Evolutionary conservation across 331 rosid genomes (phyloP).

Genomic region (Quercus phellos): DNA sequence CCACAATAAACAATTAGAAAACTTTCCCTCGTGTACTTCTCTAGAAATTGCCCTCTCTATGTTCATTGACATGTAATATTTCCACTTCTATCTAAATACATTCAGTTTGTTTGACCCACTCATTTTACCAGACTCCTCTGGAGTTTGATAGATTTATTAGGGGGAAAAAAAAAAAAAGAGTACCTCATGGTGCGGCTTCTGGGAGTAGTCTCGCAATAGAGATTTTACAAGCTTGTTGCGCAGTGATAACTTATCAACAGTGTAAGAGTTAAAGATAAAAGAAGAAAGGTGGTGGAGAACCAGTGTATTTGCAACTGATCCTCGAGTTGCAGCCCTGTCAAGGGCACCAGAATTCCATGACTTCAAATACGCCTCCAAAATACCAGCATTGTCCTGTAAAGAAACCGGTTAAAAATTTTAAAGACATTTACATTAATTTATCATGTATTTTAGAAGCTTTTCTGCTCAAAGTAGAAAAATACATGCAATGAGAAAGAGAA

Average conservation of each 20-base stretch:
- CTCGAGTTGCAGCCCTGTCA: constrained; percentile 72
- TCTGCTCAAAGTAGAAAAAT: background rate
- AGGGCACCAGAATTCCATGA: constrained; percentile 90
- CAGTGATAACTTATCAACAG: constrained; percentile 41
- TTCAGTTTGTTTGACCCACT: background rate
- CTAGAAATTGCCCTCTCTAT: background rate
- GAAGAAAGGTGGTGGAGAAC: constrained; percentile 81
- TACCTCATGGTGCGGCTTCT: constrained; percentile 76
- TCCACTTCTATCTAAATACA: background rate
- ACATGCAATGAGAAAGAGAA: background rate
- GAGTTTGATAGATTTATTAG: constrained; percentile 16
- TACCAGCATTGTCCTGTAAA: constrained; percentile 61
- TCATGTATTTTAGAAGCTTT: background rate
- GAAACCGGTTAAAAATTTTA: constrained; percentile 7
- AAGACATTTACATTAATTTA: background rate
- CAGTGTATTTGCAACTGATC: constrained; percentile 54
- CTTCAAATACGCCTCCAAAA: constrained; percentile 76
- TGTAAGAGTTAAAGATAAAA: constrained; percentile 45
- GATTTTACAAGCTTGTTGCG: constrained; percentile 70
- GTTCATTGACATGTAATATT: background rate
- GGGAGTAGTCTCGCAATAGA: constrained; percentile 65
- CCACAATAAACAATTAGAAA: background rate
- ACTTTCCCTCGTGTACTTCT: background rate
- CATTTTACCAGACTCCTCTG: background rate
- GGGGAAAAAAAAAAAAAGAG: background rate